These are phyloP conservation scores for Shiraia sp. DNA, from an alignment of 2,329 filamentous ascomycete genomes.

Conservation along the genomic window DNA sequence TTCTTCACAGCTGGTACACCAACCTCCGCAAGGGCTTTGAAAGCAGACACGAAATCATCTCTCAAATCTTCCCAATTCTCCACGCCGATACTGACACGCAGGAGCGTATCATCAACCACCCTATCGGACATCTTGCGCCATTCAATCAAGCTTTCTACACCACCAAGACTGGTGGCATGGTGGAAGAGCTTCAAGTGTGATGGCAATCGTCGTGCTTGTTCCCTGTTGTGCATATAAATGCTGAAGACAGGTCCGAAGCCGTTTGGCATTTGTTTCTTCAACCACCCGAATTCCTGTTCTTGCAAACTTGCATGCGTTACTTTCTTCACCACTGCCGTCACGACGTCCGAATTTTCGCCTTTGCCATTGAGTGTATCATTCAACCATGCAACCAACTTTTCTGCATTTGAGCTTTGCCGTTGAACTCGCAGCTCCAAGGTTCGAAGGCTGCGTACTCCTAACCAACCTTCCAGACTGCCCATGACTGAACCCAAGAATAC, in stretches of 20 bases:
- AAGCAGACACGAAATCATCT: slow-evolving; percentile 63
- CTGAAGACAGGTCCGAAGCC: slow-evolving; percentile 90
- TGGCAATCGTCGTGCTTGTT: slow-evolving; percentile 70
- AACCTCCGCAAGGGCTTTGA: slow-evolving; percentile 20
- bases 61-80: slow-evolving; percentile 85
- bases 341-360: slow-evolving; percentile 47
- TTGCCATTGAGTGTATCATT: slow-evolving; percentile 52
- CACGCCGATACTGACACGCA: slow-evolving; percentile 84
- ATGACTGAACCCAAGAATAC: slow-evolving; percentile 80
- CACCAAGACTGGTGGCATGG: slow-evolving; percentile 91
- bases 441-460: slow-evolving; percentile 82
- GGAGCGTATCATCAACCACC: slow-evolving; percentile 69
- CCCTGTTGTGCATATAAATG: slow-evolving; percentile 65
- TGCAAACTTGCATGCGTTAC: slow-evolving; percentile 83
- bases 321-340: slow-evolving; percentile 60
- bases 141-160: slow-evolving; percentile 94
- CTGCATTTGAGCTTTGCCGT: slow-evolving; percentile 74
- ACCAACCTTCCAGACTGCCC: slow-evolving; percentile 89
- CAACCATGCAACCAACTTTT: slow-evolving; percentile 73
- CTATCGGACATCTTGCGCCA: slow-evolving; percentile 90
- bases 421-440: slow-evolving; percentile 83
- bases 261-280: slow-evolving; percentile 84
- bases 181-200: slow-evolving; percentile 83
- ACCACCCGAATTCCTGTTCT: slow-evolving; percentile 65
- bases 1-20: not conserved